These are phyloP conservation scores for Claviceps citrina DNA, from an alignment of 2,329 filamentous ascomycete species.

Conservation along the genomic window DNA sequence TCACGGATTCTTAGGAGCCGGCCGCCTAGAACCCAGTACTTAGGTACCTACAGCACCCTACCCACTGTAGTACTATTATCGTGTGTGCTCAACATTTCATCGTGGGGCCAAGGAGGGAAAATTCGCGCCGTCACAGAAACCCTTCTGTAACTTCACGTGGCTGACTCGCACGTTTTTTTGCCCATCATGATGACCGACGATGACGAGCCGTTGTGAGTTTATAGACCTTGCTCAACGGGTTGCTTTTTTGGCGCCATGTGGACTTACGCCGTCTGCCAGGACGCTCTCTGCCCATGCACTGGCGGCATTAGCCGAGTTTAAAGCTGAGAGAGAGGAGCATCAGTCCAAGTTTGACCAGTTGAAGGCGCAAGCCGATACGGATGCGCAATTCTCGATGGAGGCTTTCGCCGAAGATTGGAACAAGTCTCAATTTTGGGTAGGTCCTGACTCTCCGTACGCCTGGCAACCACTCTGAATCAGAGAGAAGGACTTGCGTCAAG, in stretches of 20 bases:
- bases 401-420: slow-evolving; percentile 72
- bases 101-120: background rate
- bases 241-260: background rate
- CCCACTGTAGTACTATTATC: too few species aligned
- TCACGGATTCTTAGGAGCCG: too few species aligned
- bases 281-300: slow-evolving; percentile 51
- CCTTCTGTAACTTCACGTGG: background rate
- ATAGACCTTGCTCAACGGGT: background rate
- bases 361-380: slow-evolving; percentile 43
- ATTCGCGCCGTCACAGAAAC: background rate
- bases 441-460: slow-evolving; percentile 13
- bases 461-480: too few species aligned
- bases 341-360: slow-evolving; percentile 53
- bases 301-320: slow-evolving; percentile 57
- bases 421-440: slow-evolving; percentile 68
- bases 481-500: too few species aligned
- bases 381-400: slow-evolving; percentile 42
- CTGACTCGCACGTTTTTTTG: background rate
- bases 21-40: too few species aligned
- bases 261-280: slow-evolving; percentile 10
- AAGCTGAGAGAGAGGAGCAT: slow-evolving; percentile 53
- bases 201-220: slow-evolving; percentile 34
- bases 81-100: background rate
- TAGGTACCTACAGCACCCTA: too few species aligned
- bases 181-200: slow-evolving; percentile 20